phyloP scores from a whole-genome alignment of 345 rosid species.

The Ceriops zippeliana region DNA sequence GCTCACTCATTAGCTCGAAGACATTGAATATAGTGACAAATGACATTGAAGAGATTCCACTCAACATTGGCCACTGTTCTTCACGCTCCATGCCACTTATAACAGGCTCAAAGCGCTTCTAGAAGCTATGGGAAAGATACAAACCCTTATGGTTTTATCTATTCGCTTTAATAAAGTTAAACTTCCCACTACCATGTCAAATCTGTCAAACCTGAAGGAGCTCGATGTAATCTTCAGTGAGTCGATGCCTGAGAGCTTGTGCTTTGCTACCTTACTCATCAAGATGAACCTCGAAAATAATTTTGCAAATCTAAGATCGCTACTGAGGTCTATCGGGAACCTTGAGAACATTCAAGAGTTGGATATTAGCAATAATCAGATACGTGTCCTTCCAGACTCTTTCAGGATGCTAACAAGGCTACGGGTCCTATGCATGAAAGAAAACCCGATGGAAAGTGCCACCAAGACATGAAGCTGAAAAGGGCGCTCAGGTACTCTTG shows the following conservation, averaged over 20 bases:
- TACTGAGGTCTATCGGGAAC: slow-evolving; percentile 89
- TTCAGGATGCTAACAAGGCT: slow-evolving; percentile 71
- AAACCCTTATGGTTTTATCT: slow-evolving; percentile 60
- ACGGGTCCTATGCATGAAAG: slow-evolving; percentile 56
- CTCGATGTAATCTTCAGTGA: slow-evolving; percentile 94
- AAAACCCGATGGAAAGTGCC: slow-evolving; percentile 88
- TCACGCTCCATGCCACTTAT: slow-evolving; percentile 74
- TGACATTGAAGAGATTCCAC: slow-evolving; percentile 82
- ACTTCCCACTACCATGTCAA: slow-evolving; percentile 86
- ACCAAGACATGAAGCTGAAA: slow-evolving; percentile 64
- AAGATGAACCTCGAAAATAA: slow-evolving; percentile 91
- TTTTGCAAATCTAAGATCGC: slow-evolving; percentile 71
- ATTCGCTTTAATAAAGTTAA: slow-evolving; percentile 91
- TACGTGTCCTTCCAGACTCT: slow-evolving; percentile 79
- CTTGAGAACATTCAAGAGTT: slow-evolving; percentile 89
- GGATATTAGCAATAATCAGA: slow-evolving; percentile 93
- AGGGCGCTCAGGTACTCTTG: slow-evolving; percentile 80
- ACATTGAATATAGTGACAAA: slow-evolving; percentile 74
- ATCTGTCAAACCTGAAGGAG: slow-evolving; percentile 69
- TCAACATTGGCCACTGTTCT: slow-evolving; percentile 66
- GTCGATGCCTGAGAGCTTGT: slow-evolving; percentile 87
- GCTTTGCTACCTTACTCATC: slow-evolving; percentile 76
- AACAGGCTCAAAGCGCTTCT: slow-evolving; percentile 95
- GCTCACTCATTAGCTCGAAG: slow-evolving; percentile 61
- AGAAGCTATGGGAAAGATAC: slow-evolving; percentile 89